Percentiles rank a stretch among this genome's conserved stretches.
Conservation (phyloP, 192 early-diverging fungal genomes). For the Coemansia sp. region DNA sequence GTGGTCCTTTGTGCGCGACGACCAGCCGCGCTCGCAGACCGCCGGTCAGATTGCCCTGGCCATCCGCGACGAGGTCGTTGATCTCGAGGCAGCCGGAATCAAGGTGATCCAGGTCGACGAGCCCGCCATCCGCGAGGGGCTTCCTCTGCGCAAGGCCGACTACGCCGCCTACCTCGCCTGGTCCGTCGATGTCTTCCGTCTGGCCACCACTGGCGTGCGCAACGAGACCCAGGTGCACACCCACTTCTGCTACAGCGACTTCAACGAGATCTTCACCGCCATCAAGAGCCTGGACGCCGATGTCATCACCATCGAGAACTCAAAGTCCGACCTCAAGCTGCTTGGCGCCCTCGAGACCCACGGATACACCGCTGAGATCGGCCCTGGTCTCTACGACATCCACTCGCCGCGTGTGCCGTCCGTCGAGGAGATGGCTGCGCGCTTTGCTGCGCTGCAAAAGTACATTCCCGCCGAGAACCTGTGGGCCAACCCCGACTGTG, state of each 20-base stretch:
- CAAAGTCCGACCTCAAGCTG: slow-evolving; percentile 96
- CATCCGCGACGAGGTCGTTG: slow-evolving; percentile 93
- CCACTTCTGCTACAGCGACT: slow-evolving; percentile 99
- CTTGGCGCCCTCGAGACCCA: slow-evolving; percentile 80
- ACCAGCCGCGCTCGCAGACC: slow-evolving; percentile 82
- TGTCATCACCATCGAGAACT: slow-evolving; percentile 97
- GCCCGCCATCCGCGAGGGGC: slow-evolving; percentile 97
- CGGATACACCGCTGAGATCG: slow-evolving; percentile 87
- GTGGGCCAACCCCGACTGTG: slow-evolving; percentile 99
- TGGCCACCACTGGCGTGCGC: slow-evolving; percentile 81
- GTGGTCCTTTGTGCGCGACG: slow-evolving; percentile 99
- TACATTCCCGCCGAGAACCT: slow-evolving; percentile 78
- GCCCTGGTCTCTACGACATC: slow-evolving; percentile 98
- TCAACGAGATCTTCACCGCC: slow-evolving; percentile 96
- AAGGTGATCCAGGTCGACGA: slow-evolving; percentile 97
- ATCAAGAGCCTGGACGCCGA: slow-evolving; percentile 93
- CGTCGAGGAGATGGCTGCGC: slow-evolving; percentile 82
- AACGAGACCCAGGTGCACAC: slow-evolving; percentile 95
- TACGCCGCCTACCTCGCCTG: slow-evolving; percentile 91
- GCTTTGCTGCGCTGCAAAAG: slow-evolving; percentile 79
- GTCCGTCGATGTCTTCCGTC: slow-evolving; percentile 92
- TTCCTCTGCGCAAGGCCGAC: slow-evolving; percentile 85
- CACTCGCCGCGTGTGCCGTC: slow-evolving; percentile 97
- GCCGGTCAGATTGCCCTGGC: slow-evolving; percentile 91
- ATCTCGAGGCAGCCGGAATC: slow-evolving; percentile 91